Base-by-base conservation (phyloP, 441 rosid species). In the Biscutella laevigata region DNA sequence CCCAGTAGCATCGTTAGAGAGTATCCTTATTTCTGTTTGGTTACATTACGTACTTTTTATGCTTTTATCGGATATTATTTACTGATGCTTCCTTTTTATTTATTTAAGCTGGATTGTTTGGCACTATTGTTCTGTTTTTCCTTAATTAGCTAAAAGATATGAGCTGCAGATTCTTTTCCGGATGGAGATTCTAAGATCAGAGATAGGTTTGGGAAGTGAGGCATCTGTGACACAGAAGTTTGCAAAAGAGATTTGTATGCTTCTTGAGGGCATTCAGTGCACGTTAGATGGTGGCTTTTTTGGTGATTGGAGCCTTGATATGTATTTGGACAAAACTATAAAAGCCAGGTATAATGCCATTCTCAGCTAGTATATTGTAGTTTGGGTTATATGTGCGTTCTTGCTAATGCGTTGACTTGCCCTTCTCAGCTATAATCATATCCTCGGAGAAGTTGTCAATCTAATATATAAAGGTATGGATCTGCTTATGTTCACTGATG, bases 121-220 rank as follows among this genome's bases (percentile, higher is more conserved):
- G 24, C 41, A 41, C 24, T 19, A 11, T 36, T 29, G 30, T 36
- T 56, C 46, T 15, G 47, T n/a, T 52, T 77, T 75, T 77, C 91
- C 78, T 85, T 85, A 72, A 79, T 59, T 14, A 27, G 38, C 67
- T 53, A 57, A 27, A 68, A 91, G 98, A 62, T 88, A 75, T 38
- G 98, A 92, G 76, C 53, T 85, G 67, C 96, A 92, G 71, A 86
- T 92, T 63, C 75, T 88, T 48, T 86, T 88, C 57, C 88, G 98
- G 6, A 79, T 92, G 96, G 98, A 86, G 70, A 92, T 88, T 58
- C 68, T 92, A 56, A 90, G 71, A 49, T 83, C 78, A 40, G 80
- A 85, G 59, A 61, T 78, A 52, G 78, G 86, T 66, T 57, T 59
- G 53, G 66, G 68, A 58, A 57, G 73, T 40, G 75, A 61, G 62